Evolutionary conservation across 345 rosid species (phyloP).

Genomic region (Bruguiera parviflora): DNA sequence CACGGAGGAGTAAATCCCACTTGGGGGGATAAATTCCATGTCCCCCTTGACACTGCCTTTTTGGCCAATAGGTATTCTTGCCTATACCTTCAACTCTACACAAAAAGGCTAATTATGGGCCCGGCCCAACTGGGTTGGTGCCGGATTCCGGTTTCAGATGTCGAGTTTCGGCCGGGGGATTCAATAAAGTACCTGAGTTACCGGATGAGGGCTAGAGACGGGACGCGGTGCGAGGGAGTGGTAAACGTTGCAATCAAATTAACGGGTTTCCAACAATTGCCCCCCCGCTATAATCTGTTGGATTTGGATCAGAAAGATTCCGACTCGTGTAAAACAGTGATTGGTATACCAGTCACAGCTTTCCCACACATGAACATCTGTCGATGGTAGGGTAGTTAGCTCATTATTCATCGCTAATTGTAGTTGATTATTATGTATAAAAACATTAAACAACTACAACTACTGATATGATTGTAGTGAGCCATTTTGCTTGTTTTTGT

Average conservation of each 20-base stretch:
- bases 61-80: conserved; percentile 26
- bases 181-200: conserved; percentile 39
- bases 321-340: conserved; percentile 18
- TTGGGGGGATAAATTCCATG: conserved; percentile 49
- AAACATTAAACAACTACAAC: no score
- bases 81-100: conserved; percentile 29
- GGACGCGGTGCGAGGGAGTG: conserved; percentile 40
- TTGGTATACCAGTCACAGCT: conserved; percentile 35
- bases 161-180: conserved; percentile 22
- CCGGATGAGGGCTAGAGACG: conserved; percentile 41
- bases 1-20: conserved; percentile 41
- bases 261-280: conserved; percentile 9
- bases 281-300: not conserved
- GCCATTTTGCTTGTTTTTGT: no score
- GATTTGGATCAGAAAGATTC: not conserved
- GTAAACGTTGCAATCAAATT: conserved; percentile 41
- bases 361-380: not conserved
- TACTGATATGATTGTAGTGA: no score
- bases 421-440: no score
- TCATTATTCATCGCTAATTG: no score
- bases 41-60: conserved; percentile 30
- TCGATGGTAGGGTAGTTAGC: not conserved
- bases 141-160: conserved; percentile 40
- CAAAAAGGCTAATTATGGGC: conserved; percentile 36
- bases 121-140: conserved; percentile 45